Base-by-base conservation (phyloP, 352 stramenopile genomes). In the Aphanomyces invadans region DNA sequence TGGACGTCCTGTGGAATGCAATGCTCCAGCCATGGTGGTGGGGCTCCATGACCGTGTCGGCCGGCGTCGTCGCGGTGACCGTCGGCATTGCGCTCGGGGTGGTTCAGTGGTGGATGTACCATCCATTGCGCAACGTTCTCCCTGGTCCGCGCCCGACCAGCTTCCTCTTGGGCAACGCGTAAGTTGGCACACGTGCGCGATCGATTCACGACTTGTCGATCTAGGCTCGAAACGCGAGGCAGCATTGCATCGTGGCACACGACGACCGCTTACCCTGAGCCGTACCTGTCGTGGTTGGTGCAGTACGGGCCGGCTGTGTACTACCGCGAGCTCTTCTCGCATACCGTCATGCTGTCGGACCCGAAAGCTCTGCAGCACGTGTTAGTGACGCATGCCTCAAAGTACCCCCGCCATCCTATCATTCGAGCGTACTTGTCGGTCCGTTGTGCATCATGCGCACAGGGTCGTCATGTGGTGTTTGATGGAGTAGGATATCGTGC, bases 291-390 rank as follows among this genome's bases (percentile, higher is more conserved):
- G 4, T 57, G 49, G 49, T n/a, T 57, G 23, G 11, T 5, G 3
- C 21, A 17, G 23, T 57, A 57, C n/a, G 49, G 49, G 1, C 10
- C 15, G 3, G 26, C 26, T 1, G 23, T 38, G 3, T 36, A 57
- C 49, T 33, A 57, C 49, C 49, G 49, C 23, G 49, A 45, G 2
- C 11, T 33, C 1, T 33, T 63, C 3, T 12, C 55, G 9, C 23
- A 63, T 26, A 25, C 28, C 1, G 44, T 63, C n/a, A 21, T 33
- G 9, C 2, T 63, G 7, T 31, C 55, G 17, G 55, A 63, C 25
- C 55, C 55, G 1, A 36, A 63, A 21, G 55, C 55, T 10, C 55
- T 63, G 17, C 25, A 63, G 42, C 42, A 63, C 25, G 31, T 63
- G 28, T 17, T 63, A 15, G 55, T 63, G 17, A 45, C 55, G 21